These are phyloP conservation scores for Myrica gale DNA, from an alignment of 306 rosid species.

Conservation along the genomic window DNA sequence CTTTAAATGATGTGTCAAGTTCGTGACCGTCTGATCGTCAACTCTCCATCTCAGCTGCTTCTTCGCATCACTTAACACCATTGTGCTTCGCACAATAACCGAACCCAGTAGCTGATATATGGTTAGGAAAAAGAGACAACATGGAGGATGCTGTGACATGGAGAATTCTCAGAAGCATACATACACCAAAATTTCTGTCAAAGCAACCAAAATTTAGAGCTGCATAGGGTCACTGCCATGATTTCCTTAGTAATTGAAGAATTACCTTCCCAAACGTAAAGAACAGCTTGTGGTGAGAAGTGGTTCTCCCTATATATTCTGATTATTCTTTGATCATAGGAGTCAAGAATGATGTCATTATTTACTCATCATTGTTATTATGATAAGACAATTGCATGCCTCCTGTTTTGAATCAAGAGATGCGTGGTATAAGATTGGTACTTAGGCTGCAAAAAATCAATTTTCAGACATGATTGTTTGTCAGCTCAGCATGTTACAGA, in stretches of 20 bases:
- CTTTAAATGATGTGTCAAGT: no score
- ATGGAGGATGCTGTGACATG: background rate
- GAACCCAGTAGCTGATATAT: background rate
- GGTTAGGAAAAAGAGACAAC: no score
- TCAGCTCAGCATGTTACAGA: slow-evolving; percentile 12
- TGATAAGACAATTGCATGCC: background rate
- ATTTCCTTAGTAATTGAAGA: background rate
- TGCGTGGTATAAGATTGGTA: background rate
- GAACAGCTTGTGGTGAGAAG: background rate
- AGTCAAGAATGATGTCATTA: background rate
- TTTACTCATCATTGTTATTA: background rate
- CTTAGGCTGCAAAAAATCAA: no score
- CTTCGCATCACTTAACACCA: no score
- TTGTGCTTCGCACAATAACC: no score
- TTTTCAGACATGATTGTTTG: background rate
- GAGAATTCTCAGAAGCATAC: background rate
- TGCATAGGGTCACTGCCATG: background rate
- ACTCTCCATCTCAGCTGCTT: no score
- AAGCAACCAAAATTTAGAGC: background rate
- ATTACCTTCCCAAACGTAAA: background rate
- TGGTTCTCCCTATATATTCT: background rate
- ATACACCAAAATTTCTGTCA: background rate
- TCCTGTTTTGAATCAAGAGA: background rate
- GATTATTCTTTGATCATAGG: background rate
- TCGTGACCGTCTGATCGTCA: no score